phyloP scores from a whole-genome alignment of 257 asterid genomes.

The Solanum microdontum region DNA sequence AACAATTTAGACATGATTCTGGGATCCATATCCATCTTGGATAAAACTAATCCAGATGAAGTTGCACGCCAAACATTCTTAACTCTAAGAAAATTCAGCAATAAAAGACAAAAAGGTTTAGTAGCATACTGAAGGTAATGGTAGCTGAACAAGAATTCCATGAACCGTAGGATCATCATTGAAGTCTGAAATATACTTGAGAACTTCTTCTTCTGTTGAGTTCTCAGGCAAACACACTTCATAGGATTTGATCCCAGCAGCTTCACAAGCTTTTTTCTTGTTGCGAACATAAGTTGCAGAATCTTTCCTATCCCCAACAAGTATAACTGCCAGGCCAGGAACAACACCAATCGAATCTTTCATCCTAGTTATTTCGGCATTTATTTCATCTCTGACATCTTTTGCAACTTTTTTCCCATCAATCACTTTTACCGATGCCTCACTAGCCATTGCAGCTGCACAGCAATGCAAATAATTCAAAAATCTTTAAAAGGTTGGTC shows the following conservation, averaged over 20 bases:
- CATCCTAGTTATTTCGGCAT: slow-evolving; percentile 61
- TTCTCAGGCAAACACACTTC: slow-evolving; percentile 73
- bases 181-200: slow-evolving; percentile 46
- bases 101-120: background rate
- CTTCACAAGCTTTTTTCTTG: slow-evolving; percentile 82
- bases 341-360: slow-evolving; percentile 63
- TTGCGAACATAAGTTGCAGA: slow-evolving; percentile 90
- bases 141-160: slow-evolving; percentile 97
- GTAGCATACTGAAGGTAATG: slow-evolving; percentile 75
- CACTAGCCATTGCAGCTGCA: slow-evolving; percentile 48
- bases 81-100: background rate
- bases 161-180: slow-evolving; percentile 72
- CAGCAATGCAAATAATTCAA: background rate
- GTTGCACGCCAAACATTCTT: background rate
- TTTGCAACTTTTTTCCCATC: slow-evolving; percentile 76
- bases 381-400: slow-evolving; percentile 67
- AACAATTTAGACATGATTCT: background rate
- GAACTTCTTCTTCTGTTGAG: slow-evolving; percentile 67
- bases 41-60: background rate
- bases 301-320: slow-evolving; percentile 90
- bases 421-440: slow-evolving; percentile 48
- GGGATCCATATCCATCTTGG: background rate
- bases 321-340: slow-evolving; percentile 91
- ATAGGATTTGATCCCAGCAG: slow-evolving; percentile 70
- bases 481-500: background rate